These are phyloP conservation scores for Acacia acuminata DNA, from an alignment of 306 rosid species.

Conservation along the genomic window DNA sequence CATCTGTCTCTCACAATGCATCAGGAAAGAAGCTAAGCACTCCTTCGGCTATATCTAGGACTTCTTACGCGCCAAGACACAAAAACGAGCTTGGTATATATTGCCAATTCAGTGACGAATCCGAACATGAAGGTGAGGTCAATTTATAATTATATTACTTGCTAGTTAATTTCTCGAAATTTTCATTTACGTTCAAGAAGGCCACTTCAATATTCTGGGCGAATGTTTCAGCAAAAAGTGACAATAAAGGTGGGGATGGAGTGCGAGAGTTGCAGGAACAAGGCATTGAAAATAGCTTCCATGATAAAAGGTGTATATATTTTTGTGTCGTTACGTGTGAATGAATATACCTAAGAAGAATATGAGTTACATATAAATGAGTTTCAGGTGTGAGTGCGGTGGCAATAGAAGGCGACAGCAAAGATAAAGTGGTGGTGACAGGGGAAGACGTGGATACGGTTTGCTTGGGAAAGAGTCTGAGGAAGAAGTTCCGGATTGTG, in stretches of 20 bases:
- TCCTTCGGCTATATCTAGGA: too few species aligned
- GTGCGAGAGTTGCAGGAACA: slow-evolving; percentile 4
- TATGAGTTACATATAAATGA: not conserved
- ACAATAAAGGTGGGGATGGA: not conserved
- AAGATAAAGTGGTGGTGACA: not conserved
- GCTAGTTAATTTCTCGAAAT: not conserved
- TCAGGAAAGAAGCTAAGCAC: too few species aligned
- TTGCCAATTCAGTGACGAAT: not conserved
- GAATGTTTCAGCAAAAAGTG: not conserved
- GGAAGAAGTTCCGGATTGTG: slow-evolving; percentile 35
- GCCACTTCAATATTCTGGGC: not conserved
- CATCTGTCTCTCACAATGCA: too few species aligned
- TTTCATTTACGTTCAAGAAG: not conserved
- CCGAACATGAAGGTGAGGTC: slow-evolving; percentile 14
- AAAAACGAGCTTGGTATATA: not conserved
- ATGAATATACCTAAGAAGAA: not conserved
- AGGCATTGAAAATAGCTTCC: not conserved
- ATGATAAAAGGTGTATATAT: not conserved
- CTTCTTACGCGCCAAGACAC: not conserved
- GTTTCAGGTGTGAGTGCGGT: slow-evolving; percentile 5
- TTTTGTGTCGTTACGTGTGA: not conserved
- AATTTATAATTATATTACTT: too few species aligned
- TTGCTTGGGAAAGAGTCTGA: slow-evolving; percentile 22
- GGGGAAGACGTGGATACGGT: not conserved
- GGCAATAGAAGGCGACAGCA: not conserved